A percentile compares a stretch with the other conserved stretches of the same genome.
Evolutionary conservation across 108 stramenopile species (phyloP).

Genomic region (Fistulifera pelliculosa): DNA sequence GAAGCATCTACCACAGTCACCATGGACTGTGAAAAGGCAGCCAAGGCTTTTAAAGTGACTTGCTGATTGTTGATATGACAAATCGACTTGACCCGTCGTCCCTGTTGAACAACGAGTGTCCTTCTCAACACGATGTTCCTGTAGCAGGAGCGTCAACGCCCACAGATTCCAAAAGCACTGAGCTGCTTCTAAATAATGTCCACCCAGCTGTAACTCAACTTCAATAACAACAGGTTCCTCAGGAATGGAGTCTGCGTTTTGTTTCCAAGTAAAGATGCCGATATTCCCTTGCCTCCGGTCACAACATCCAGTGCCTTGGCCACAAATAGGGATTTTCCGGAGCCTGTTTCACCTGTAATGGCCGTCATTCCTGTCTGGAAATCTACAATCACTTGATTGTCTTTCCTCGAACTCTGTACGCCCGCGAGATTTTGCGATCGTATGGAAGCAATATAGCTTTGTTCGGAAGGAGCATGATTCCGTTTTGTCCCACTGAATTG

Average conservation of each 20-base stretch:
- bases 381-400: neutral
- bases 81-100: conserved; percentile 39
- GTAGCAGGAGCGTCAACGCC: conserved; percentile 20
- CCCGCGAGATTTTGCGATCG: neutral
- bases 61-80: conserved; percentile 52
- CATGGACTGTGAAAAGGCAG: conserved; percentile 42
- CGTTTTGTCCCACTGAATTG: too few species aligned
- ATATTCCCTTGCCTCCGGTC: conserved; percentile 45
- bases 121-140: neutral
- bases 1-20: conserved; percentile 62
- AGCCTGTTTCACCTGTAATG: conserved; percentile 51
- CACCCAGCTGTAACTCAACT: conserved; percentile 26
- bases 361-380: conserved; percentile 10
- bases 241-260: neutral
- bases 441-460: neutral
- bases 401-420: neutral
- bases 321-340: conserved; percentile 61
- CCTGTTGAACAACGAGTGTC: neutral
- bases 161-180: conserved; percentile 13
- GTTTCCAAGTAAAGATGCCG: conserved; percentile 17
- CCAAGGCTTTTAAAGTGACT: conserved; percentile 48
- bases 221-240: conserved; percentile 7
- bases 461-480: neutral
- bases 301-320: conserved; percentile 52
- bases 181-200: conserved; percentile 38